phyloP scores from a whole-genome alignment of 495 filamentous ascomycete genomes.

The Trichoderma orchidacearum region DNA sequence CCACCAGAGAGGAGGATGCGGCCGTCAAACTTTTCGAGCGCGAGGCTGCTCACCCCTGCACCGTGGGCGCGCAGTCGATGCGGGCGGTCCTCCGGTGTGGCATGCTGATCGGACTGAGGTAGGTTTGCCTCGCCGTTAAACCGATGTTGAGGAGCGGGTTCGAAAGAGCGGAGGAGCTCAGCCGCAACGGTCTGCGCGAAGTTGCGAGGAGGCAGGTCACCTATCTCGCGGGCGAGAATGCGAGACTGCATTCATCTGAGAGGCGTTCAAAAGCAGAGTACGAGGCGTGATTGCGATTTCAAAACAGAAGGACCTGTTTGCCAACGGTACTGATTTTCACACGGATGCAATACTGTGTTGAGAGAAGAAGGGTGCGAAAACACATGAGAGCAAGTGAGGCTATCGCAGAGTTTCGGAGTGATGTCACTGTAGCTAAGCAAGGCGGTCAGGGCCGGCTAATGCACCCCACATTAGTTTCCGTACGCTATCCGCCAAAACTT shows the following conservation, averaged over 20 bases:
- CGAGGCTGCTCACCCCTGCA: constrained; percentile 61
- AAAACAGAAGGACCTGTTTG: background rate
- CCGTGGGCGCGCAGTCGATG: constrained; percentile 45
- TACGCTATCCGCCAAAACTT: background rate
- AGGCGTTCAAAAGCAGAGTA: background rate
- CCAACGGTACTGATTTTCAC: background rate
- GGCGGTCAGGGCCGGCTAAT: background rate
- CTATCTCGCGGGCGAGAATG: constrained; percentile 58
- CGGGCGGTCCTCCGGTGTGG: constrained; percentile 9
- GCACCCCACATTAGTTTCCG: background rate
- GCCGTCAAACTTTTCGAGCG: constrained; percentile 64
- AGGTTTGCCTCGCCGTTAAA: constrained; percentile 46
- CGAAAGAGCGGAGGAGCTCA: constrained; percentile 38
- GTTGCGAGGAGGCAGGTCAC: constrained; percentile 42
- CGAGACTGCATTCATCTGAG: constrained; percentile 65
- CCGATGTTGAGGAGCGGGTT: constrained; percentile 45
- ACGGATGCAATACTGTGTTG: too few relatives aligned
- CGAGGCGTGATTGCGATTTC: background rate
- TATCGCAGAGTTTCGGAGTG: too few relatives aligned
- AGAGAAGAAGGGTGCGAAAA: too few relatives aligned
- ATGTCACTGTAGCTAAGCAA: background rate
- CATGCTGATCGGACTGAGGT: constrained; percentile 7
- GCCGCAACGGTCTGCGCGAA: constrained; percentile 52
- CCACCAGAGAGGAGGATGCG: constrained; percentile 73
- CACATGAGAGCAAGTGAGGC: too few relatives aligned